phyloP scores from a whole-genome alignment of 2,329 filamentous ascomycete species.

The Microcyclospora pomicola region DNA sequence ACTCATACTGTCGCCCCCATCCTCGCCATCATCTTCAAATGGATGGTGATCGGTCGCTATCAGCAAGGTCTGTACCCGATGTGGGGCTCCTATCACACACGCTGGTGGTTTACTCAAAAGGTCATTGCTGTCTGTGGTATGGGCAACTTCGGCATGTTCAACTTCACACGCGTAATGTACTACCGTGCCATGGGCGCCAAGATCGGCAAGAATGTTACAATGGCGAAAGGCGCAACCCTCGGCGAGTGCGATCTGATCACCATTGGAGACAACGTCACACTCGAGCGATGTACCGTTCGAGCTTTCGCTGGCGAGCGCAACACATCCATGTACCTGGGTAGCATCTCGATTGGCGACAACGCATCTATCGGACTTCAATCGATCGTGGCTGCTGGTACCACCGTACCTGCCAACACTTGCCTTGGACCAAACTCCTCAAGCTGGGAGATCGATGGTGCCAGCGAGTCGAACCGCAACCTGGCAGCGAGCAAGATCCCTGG shows the following conservation, averaged over 20 bases:
- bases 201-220: constrained; percentile 39
- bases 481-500: constrained; percentile 25
- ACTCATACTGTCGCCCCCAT: constrained; percentile 31
- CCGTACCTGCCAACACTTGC: constrained; percentile 36
- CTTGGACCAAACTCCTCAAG: constrained; percentile 45
- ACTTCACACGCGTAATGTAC: constrained; percentile 32
- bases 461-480: constrained; percentile 35
- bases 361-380: constrained; percentile 36
- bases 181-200: constrained; percentile 40
- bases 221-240: constrained; percentile 29
- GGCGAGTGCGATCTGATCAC: constrained; percentile 47
- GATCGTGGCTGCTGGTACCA: constrained; percentile 38
- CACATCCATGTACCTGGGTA: constrained; percentile 43
- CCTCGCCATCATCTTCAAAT: constrained; percentile 39
- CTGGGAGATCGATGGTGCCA: constrained; percentile 38
- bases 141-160: constrained; percentile 32
- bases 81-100: constrained; percentile 45
- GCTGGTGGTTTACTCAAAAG: constrained; percentile 47
- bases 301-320: constrained; percentile 44
- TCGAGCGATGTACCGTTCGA: constrained; percentile 36
- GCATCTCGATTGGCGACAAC: constrained; percentile 36
- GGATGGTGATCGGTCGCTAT: constrained; percentile 41
- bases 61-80: constrained; percentile 43
- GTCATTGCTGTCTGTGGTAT: constrained; percentile 35
- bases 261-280: constrained; percentile 36